phyloP scores from a whole-genome alignment of 2,329 filamentous ascomycete genomes.

The Xylariales sp. region DNA sequence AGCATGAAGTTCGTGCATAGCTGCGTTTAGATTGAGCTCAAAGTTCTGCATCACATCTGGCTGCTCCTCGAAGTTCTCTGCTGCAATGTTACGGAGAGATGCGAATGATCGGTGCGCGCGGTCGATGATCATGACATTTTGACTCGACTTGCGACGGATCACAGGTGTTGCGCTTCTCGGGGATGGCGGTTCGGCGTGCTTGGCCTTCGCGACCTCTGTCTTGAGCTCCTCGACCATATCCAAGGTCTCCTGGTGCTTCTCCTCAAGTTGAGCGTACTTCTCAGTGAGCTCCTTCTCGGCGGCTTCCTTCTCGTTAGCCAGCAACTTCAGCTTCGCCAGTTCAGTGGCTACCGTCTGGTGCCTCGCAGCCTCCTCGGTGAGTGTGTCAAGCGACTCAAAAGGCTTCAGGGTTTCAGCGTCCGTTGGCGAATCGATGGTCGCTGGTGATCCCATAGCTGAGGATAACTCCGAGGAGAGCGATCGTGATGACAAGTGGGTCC shows the following conservation, averaged over 20 bases:
- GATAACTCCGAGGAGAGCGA: constrained; percentile 93
- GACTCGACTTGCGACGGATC: constrained; percentile 88
- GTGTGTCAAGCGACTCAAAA: constrained; percentile 19
- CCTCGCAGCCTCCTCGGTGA: constrained; percentile 28
- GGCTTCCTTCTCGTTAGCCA: constrained; percentile 72
- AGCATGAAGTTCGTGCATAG: constrained; percentile 85
- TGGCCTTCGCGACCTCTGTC: constrained; percentile 76
- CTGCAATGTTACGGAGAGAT: constrained; percentile 80
- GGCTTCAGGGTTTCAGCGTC: constrained; percentile 46
- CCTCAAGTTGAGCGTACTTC: constrained; percentile 79
- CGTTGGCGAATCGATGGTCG: constrained; percentile 49
- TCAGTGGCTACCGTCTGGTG: constrained; percentile 55
- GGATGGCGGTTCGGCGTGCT: constrained; percentile 54
- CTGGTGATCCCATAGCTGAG: constrained; percentile 73
- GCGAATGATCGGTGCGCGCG: constrained; percentile 88
- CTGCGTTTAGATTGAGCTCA: constrained; percentile 83
- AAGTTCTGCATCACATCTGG: constrained; percentile 89
- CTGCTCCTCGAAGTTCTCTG: constrained; percentile 76
- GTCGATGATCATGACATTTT: constrained; percentile 81
- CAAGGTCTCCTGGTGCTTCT: constrained; percentile 74
- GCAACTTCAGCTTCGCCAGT: constrained; percentile 62
- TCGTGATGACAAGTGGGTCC: constrained; percentile 69
- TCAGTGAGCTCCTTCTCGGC: constrained; percentile 68
- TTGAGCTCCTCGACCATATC: constrained; percentile 89
- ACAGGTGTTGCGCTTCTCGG: constrained; percentile 65